A percentile compares a stretch with the other conserved stretches of the same genome.
These are phyloP conservation scores for Linderina pennispora DNA, from an alignment of 192 early-diverging fungal species.

Conservation along the genomic window DNA sequence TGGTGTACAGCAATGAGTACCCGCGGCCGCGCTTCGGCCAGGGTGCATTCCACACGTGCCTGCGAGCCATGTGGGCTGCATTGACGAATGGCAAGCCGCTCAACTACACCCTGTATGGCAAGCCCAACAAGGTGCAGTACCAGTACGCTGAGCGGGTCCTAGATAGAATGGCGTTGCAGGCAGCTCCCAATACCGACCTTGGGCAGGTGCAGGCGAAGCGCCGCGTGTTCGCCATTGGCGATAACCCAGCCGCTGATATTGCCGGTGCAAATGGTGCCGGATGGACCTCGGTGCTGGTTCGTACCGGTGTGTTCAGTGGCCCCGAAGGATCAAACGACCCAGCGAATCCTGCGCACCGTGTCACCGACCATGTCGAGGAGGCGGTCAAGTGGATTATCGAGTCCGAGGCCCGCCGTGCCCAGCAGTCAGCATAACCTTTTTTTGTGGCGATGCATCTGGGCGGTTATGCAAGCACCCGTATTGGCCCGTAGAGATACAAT, in stretches of 20 bases:
- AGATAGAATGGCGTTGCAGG: conserved; percentile 17
- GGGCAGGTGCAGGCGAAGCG: conserved; percentile 5
- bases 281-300: conserved; percentile 67
- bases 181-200: conserved; percentile 4
- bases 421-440: neutral
- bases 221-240: conserved; percentile 55
- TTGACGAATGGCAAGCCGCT: conserved; percentile 37
- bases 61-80: conserved; percentile 63
- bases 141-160: conserved; percentile 55
- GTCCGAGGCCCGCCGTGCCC: conserved; percentile 8
- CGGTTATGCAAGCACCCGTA: too few relatives aligned
- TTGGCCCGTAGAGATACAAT: too few relatives aligned
- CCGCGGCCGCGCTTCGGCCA: conserved; percentile 74
- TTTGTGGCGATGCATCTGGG: too few relatives aligned
- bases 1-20: conserved; percentile 81
- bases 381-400: conserved; percentile 52
- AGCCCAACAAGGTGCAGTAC: conserved; percentile 76
- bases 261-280: conserved; percentile 66
- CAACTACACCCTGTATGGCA: conserved; percentile 70
- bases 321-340: conserved; percentile 43
- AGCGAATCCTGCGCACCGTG: conserved; percentile 49
- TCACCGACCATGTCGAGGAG: conserved; percentile 59
- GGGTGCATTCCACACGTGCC: conserved; percentile 67
- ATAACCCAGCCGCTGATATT: conserved; percentile 69
- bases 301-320: conserved; percentile 63